A percentile compares a stretch with the other conserved stretches of the same genome.
These are phyloP conservation scores for Poa pratensis DNA, from an alignment of 176 grass and related monocot genomes.

Conservation along the genomic window DNA sequence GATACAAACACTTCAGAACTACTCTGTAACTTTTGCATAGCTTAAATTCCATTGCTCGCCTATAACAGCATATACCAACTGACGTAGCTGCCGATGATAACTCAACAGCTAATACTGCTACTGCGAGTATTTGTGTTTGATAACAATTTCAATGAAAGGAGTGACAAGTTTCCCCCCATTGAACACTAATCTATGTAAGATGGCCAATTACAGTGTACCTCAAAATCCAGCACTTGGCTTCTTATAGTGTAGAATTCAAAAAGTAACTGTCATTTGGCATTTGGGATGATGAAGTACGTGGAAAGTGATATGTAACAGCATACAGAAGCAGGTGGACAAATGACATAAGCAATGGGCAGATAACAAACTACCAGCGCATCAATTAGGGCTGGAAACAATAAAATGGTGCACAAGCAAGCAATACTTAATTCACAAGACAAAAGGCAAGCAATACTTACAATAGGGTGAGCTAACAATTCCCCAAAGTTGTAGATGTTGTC, in stretches of 20 bases:
- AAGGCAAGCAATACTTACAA: slow-evolving; percentile 61
- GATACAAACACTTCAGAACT: background rate
- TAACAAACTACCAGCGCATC: background rate
- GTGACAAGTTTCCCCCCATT: background rate
- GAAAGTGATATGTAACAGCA: background rate
- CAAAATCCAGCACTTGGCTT: background rate
- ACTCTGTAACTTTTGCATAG: background rate
- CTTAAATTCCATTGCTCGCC: background rate
- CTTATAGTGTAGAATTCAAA: slow-evolving; percentile 12
- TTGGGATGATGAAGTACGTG: background rate
- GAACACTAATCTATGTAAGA: background rate
- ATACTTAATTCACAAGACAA: slow-evolving; percentile 40
- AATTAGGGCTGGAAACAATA: background rate
- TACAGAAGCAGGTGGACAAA: background rate
- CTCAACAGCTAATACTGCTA: background rate
- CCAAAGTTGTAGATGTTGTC: slow-evolving; percentile 98
- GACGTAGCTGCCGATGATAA: background rate
- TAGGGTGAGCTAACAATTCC: slow-evolving; percentile 86
- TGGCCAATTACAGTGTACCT: background rate
- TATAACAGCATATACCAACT: background rate
- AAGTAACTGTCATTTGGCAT: background rate
- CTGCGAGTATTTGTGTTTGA: slow-evolving; percentile 15
- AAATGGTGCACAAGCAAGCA: slow-evolving; percentile 9
- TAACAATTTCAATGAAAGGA: background rate
- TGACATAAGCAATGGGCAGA: background rate